These are phyloP conservation scores for Colletotrichum noveboracense DNA, from an alignment of 2,329 filamentous ascomycete genomes.

Conservation along the genomic window DNA sequence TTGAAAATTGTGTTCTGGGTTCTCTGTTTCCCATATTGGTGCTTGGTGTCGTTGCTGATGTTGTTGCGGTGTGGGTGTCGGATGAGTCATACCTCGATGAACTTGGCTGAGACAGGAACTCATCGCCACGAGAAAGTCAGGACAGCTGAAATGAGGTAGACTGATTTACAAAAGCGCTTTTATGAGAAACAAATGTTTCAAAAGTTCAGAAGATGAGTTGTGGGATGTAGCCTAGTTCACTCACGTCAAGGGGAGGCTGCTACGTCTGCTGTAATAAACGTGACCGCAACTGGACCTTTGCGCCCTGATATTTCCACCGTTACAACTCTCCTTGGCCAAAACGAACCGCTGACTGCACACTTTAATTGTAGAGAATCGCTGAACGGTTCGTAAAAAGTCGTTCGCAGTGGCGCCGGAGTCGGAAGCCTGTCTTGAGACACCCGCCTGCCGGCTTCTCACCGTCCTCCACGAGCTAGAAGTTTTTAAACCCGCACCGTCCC, in stretches of 20 bases:
- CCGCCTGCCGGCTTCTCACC: neutral
- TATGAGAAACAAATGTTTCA: neutral
- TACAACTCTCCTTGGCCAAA: neutral
- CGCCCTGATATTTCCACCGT: neutral
- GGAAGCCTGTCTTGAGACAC: neutral
- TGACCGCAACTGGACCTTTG: neutral
- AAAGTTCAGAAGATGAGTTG: neutral
- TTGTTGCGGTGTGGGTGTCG: neutral
- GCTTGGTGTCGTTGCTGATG: neutral
- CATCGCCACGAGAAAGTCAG: neutral
- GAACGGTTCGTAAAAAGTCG: fast-evolving
- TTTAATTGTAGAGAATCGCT: fast-evolving
- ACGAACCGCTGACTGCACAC: fast-evolving
- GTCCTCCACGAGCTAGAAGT: neutral
- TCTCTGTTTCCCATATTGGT: too few species aligned
- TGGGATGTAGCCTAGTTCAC: neutral
- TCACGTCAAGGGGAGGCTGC: neutral
- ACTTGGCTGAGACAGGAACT: neutral
- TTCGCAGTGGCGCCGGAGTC: neutral
- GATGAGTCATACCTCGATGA: neutral
- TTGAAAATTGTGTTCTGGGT: too few species aligned
- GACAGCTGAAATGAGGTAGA: neutral
- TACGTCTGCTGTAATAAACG: neutral
- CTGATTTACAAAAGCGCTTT: fast-evolving
- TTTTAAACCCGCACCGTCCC: neutral